Percentiles rank a stretch among this genome's conserved stretches.
Conservation (phyloP, 768 basidiomycete genomes). For the Pulveroboletus ravenelii region DNA sequence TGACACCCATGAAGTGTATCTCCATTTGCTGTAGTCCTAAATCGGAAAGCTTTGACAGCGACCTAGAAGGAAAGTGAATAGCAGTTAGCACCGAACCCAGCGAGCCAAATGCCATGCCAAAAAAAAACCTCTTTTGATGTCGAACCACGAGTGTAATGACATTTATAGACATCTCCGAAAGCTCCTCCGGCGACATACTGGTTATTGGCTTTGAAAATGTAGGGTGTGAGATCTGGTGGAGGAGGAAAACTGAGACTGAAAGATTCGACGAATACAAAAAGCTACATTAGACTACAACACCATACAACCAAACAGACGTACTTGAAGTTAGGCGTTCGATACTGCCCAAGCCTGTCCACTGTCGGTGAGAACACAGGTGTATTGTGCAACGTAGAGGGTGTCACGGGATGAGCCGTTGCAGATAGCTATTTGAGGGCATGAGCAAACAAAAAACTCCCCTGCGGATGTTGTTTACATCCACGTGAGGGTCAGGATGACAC, state of each 20-base stretch:
- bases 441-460: neutral
- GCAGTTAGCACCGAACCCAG: neutral
- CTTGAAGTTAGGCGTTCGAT: neutral
- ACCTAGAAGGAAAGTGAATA: constrained; percentile 8
- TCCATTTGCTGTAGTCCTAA: neutral
- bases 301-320: neutral
- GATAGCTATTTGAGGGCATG: neutral
- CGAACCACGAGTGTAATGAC: constrained; percentile 1
- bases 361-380: neutral
- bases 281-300: too few relatives aligned
- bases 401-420: neutral
- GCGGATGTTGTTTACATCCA: neutral
- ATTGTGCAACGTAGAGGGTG: neutral
- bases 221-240: constrained; percentile 7
- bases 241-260: neutral
- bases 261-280: too few relatives aligned
- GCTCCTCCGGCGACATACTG: constrained; percentile 5
- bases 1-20: neutral
- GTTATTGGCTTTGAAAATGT: neutral
- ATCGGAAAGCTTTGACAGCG: constrained; percentile 22
- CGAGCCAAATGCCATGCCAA: neutral
- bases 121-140: neutral
- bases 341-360: neutral
- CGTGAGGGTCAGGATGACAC: neutral
- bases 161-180: constrained; percentile 15